Base-by-base conservation (phyloP, 495 filamentous ascomycete species). In the Aspergillus leporis region DNA sequence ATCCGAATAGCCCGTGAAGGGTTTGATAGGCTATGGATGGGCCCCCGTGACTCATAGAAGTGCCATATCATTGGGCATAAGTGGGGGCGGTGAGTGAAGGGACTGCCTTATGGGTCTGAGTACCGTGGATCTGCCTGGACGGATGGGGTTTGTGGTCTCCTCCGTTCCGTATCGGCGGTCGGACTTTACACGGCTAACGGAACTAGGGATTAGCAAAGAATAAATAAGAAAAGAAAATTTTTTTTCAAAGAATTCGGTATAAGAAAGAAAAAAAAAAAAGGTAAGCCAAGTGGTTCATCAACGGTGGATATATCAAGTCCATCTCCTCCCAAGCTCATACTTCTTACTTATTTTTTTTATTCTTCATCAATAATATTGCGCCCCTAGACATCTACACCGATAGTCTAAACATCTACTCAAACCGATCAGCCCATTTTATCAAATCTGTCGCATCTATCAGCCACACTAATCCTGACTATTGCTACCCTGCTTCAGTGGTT, bases 91-190 rank as follows among this genome's bases (percentile, higher is more conserved):
- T 62, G 41, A 62, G 16, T 46, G 25, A 54, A 38, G 52, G 21
- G 23, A 21, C 50, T 34, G 28, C 50, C 18, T 36, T 22, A 22
- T 52, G 50, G 32, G 30, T 36, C 30, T 14, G 28, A 28, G 18
- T 54, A 25, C 49, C 49, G 30, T 51, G 49, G 49, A 32, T 53
- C 18, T 12, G 18, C 8, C 19, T 16, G 30, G 51, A 55, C 60
- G 57, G 58, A 55, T 48, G 47, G 50, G 28, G 32, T 53, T 38
- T 54, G 34, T 40, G 38, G 30, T 40, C 49, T 53, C 25, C 51
- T 58, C 49, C 53, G 57, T 23, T 57, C 54, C 56, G 49, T n/a
- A 66, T 62, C 60, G 51, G 45, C 54, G 53, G 50, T 58, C 55
- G 60, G 58, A 58, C 55, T 61, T 47, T 59, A 62, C 32, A 48